Evolutionary conservation across 2,329 filamentous ascomycete genomes (phyloP), one percentile per base, ranked within the genome.

Genomic region (Alternaria postmessia): DNA sequence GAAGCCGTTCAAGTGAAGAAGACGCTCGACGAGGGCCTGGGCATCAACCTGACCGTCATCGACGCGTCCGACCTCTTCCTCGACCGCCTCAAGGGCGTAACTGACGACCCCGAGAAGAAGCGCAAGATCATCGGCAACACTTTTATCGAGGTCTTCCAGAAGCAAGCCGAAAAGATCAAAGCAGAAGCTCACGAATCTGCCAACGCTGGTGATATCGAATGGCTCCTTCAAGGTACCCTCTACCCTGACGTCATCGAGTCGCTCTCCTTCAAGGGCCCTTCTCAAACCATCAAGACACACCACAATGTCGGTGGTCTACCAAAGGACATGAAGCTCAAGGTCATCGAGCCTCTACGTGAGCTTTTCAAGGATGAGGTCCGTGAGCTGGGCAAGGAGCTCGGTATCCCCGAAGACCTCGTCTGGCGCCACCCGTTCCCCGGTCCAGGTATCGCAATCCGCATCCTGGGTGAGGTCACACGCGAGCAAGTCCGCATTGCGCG

Each of bases 11-110:
- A 90, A 71, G 95, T 98, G 53, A 89, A 96, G 79, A 83, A 93
- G 78, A 94, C 88, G 0, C 86, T 98, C 3, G 85, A 85, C 2
- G 78, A 93, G 72, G 89, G 95, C 67, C 86, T 98, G 1, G 92
- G 92, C 1, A 96, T 98, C 79, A 95, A 97, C 78, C 84, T 98
- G 3, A 96, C 92, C 0, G 90, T 98, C 28, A 88, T 96, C 2
- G 91, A 98, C 75, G 93, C 88, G 0, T 85, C 86, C 9, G 84
- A 96, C 62, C 82, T 86, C 26, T 98, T 98, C 83, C 83, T 97
- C n/a, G 81, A 82, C 30, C 85, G 88, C 24, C 87, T 98, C 1
- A 86, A 87, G 66, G 94, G 93, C 18, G 87, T 97, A 26, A 82
- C 81, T 0, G 92, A 82, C 52, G 82, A 91, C 57, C 94, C 94